Conservation (phyloP, 345 rosid genomes). For the Salix koriyanagi region DNA sequence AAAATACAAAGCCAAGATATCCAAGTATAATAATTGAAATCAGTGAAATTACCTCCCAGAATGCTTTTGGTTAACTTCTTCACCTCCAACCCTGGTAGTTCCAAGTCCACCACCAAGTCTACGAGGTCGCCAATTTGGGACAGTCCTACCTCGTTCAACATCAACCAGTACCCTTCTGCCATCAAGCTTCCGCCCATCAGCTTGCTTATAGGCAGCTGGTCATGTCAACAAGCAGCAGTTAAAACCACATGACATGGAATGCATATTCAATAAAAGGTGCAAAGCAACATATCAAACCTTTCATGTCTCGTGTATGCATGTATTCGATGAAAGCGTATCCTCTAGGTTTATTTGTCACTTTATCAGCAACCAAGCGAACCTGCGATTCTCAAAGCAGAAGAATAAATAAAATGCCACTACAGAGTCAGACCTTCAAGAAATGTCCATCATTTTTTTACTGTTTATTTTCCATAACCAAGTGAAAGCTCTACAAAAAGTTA, state of each 20-base stretch:
- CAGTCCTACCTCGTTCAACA: slow-evolving; percentile 97
- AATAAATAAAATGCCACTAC: slow-evolving; percentile 23
- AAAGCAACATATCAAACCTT: slow-evolving; percentile 45
- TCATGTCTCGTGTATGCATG: slow-evolving; percentile 94
- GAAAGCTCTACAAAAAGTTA: slow-evolving; percentile 24
- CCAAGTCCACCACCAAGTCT: slow-evolving; percentile 99
- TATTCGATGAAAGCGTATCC: slow-evolving; percentile 97
- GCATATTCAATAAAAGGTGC: not conserved
- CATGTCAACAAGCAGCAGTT: slow-evolving; percentile 8
- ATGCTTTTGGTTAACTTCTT: slow-evolving; percentile 56
- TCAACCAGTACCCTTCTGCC: slow-evolving; percentile 98
- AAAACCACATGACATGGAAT: not conserved
- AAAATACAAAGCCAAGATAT: not conserved
- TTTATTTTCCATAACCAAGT: slow-evolving; percentile 24
- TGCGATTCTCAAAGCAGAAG: slow-evolving; percentile 39
- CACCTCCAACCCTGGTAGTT: slow-evolving; percentile 81
- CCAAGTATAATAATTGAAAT: not conserved
- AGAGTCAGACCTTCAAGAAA: not conserved
- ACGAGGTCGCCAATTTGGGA: slow-evolving; percentile 99
- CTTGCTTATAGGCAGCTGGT: slow-evolving; percentile 97
- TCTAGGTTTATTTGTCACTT: slow-evolving; percentile 72
- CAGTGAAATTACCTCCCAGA: slow-evolving; percentile 37
- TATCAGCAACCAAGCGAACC: slow-evolving; percentile 78
- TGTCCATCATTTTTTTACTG: not conserved
- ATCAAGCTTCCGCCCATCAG: slow-evolving; percentile 97